A percentile compares a stretch with the other conserved stretches of the same genome.
Evolutionary conservation across 495 filamentous ascomycete genomes (phyloP).

Genomic region (Extremus antarcticus): DNA sequence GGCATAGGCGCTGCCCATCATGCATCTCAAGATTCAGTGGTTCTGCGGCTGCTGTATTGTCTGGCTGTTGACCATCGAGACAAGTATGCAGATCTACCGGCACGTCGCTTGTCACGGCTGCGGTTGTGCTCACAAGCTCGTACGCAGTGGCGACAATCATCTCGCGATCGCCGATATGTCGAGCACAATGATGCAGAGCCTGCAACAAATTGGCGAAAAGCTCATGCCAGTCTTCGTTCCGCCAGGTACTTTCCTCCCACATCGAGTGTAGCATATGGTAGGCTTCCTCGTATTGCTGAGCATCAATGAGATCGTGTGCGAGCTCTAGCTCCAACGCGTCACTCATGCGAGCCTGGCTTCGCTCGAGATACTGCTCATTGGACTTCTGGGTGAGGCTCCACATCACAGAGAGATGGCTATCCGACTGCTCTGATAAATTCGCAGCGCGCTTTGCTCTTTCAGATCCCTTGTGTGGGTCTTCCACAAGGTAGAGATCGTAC

Average conservation of each 20-base stretch:
- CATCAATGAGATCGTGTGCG: constrained; percentile 54
- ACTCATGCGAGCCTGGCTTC: constrained; percentile 51
- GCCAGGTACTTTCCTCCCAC: constrained; percentile 64
- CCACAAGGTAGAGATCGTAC: constrained; percentile 81
- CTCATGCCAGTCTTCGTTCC: constrained; percentile 70
- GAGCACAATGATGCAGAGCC: constrained; percentile 63
- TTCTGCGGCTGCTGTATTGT: not conserved
- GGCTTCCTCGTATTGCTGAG: constrained; percentile 53
- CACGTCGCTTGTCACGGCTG: constrained; percentile 12
- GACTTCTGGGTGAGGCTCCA: constrained; percentile 49
- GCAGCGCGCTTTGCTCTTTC: constrained; percentile 25
- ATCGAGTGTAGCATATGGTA: constrained; percentile 55
- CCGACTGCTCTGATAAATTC: constrained; percentile 4
- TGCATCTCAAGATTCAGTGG: constrained; percentile 1
- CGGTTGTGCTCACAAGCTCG: constrained; percentile 53
- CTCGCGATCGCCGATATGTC: constrained; percentile 49
- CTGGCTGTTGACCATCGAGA: not conserved
- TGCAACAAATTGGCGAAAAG: constrained; percentile 63
- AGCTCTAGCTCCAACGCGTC: constrained; percentile 60
- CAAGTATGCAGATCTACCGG: not conserved
- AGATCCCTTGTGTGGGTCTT: constrained; percentile 60
- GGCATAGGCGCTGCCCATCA: constrained; percentile 3
- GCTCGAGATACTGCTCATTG: constrained; percentile 51
- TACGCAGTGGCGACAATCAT: constrained; percentile 68
- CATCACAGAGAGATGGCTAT: constrained; percentile 56